phyloP scores from a whole-genome alignment of 164 flowering plant genomes.

The Magnolia sinica region DNA sequence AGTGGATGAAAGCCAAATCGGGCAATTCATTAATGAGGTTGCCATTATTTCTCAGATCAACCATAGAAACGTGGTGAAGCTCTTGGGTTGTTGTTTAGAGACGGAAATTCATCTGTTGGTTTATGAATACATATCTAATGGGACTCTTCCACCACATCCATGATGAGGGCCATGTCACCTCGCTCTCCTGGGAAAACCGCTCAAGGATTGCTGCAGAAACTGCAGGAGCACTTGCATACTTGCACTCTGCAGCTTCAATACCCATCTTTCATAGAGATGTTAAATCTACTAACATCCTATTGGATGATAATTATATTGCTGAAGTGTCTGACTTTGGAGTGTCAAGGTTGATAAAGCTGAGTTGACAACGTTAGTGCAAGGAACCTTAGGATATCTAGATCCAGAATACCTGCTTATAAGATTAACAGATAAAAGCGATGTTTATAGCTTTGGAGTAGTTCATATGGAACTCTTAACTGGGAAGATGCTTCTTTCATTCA shows the following conservation, averaged over 20 bases:
- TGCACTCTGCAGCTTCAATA: constrained; percentile 5
- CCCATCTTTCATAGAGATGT: constrained; percentile 10
- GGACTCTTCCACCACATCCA: constrained; percentile 34
- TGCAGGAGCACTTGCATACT: constrained; percentile 8
- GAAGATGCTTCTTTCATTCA: not conserved
- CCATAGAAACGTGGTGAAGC: constrained; percentile 40
- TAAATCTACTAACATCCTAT: constrained; percentile 10
- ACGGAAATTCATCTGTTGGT: constrained; percentile 39
- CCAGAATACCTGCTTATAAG: constrained; percentile 11
- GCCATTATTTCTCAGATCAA: constrained; percentile 39
- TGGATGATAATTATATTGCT: constrained; percentile 6
- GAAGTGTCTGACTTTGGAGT: constrained; percentile 13
- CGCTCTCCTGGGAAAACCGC: constrained; percentile 27
- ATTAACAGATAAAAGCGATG: constrained; percentile 15
- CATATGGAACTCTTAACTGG: constrained; percentile 12
- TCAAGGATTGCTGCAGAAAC: constrained; percentile 6
- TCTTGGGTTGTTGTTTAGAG: constrained; percentile 40
- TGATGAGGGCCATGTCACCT: constrained; percentile 2
- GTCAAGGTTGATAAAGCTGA: constrained; percentile 4
- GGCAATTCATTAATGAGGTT: constrained; percentile 43
- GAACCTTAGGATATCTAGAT: constrained; percentile 13
- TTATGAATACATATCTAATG: constrained; percentile 40
- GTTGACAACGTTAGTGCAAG: constrained; percentile 6
- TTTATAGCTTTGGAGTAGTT: constrained; percentile 18
- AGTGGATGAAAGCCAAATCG: constrained; percentile 28